Conservation (phyloP, 2,329 filamentous ascomycete species). For the Fusarium sp. region DNA sequence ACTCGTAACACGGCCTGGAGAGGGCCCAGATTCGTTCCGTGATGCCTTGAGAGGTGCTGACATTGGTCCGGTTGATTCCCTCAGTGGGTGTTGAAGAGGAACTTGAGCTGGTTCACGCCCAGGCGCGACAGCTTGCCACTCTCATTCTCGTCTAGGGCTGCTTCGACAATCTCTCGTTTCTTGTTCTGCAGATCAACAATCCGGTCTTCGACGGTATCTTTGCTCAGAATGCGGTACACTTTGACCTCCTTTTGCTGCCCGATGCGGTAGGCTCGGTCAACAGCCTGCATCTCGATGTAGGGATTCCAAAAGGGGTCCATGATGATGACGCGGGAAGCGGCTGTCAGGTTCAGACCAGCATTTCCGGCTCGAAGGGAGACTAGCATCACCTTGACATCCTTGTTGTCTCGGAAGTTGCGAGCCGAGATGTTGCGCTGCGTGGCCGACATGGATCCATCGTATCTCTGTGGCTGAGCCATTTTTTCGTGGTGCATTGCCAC, state of each 20-base stretch:
- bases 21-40: neutral
- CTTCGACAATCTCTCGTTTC: conserved; percentile 83
- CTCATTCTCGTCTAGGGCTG: conserved; percentile 84
- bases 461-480: conserved; percentile 75
- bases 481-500: conserved; percentile 78
- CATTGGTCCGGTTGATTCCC: neutral
- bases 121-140: conserved; percentile 78
- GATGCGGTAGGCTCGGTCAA: conserved; percentile 91
- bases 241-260: conserved; percentile 82
- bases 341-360: conserved; percentile 87
- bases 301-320: conserved; percentile 97
- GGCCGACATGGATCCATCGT: conserved; percentile 86
- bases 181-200: conserved; percentile 84
- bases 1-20: neutral
- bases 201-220: conserved; percentile 88
- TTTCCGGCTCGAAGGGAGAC: conserved; percentile 87
- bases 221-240: conserved; percentile 84
- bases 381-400: conserved; percentile 80
- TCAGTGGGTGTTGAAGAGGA: conserved; percentile 68
- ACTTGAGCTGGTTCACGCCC: conserved; percentile 76
- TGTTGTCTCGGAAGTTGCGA: conserved; percentile 74
- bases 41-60: neutral
- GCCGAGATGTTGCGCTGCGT: conserved; percentile 79
- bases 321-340: conserved; percentile 88
- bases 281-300: conserved; percentile 91